Evolutionary conservation across 129 eudicot species (phyloP).

Genomic region (Glebionis coronaria): DNA sequence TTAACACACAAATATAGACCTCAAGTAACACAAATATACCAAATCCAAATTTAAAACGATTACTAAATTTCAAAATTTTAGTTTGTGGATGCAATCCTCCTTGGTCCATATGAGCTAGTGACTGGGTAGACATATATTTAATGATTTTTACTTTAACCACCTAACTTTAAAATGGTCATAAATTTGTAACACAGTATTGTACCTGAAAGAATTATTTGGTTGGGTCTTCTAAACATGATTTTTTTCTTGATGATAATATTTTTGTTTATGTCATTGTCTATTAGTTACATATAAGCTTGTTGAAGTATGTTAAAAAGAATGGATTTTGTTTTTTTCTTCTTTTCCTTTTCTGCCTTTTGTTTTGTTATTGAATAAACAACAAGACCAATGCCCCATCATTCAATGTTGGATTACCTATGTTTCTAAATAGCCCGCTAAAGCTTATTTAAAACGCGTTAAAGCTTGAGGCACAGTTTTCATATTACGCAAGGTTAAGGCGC

Average conservation of each 20-base stretch:
- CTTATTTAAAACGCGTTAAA: too few relatives aligned
- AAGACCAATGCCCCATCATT: constrained; percentile 20
- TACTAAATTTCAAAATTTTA: background rate
- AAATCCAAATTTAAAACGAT: background rate
- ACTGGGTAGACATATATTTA: too few relatives aligned
- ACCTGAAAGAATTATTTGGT: background rate
- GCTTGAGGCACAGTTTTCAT: too few relatives aligned
- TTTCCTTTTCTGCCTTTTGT: constrained; percentile 1
- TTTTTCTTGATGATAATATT: too few relatives aligned
- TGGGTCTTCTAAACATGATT: background rate
- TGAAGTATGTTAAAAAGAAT: background rate
- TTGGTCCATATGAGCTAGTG: too few relatives aligned
- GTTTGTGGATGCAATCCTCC: constrained; percentile 12
- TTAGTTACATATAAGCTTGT: background rate
- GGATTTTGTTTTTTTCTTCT: background rate
- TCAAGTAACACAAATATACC: too few relatives aligned
- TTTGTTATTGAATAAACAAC: constrained; percentile 19
- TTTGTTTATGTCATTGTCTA: too few relatives aligned
- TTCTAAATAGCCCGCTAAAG: too few relatives aligned
- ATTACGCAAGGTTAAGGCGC: too few relatives aligned
- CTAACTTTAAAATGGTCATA: constrained; percentile 11
- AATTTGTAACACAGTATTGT: background rate
- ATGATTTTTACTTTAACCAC: constrained; percentile 15
- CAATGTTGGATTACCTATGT: constrained; percentile 6
- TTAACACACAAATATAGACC: too few relatives aligned